Evolutionary conservation across 305 asterid species (phyloP), one percentile per base, ranked within the genome.

Genomic region (Caryopteris hybrid): DNA sequence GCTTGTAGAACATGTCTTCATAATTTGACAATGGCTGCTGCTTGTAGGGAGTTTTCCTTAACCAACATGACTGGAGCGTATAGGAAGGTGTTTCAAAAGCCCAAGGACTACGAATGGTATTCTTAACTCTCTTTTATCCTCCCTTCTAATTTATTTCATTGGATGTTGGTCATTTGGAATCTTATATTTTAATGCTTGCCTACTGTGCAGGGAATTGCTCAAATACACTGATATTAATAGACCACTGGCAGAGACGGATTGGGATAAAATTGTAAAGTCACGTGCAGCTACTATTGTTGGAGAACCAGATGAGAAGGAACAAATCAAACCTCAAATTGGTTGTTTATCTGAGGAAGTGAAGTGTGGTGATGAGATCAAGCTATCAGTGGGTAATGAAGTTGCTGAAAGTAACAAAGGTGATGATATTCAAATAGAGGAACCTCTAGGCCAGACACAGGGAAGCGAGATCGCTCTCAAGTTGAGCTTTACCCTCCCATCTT

Each of bases 21-120:
- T 69, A 39, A 65, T 41, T 29, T 67, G 39, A 59, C 54, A 47
- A 17, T 31, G 55, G 46, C 42, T 70, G 66, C 57, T 69, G 48
- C 74, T 69, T 73, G 68, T 69, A 93, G 96, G 88, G 99, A 91
- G 60, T 93, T 93, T 70, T 93, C 99, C 47, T 83, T 90, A 60
- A 81, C 87, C 78, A 84, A 77, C 79, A 78, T 93, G 88, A 88
- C 97, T 18, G 99, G 99, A 59, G 94, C 88, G 68, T 93, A 90
- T 52, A 87, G 99, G 70, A 88, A 87, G 69, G 94, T 91, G 70
- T 93, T 88, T 85, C 95, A 88, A 71, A 91, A 83, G 81, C 97
- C 91, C 2, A 91, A 84, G 88, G 90, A 91, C 80, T 93, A 80
- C 71, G 81, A 87, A 71, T 93, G 97, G 98, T 92, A 82, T 56